Evolutionary conservation across 164 flowering plant species (phyloP).

Genomic region (Houttuynia cordata): DNA sequence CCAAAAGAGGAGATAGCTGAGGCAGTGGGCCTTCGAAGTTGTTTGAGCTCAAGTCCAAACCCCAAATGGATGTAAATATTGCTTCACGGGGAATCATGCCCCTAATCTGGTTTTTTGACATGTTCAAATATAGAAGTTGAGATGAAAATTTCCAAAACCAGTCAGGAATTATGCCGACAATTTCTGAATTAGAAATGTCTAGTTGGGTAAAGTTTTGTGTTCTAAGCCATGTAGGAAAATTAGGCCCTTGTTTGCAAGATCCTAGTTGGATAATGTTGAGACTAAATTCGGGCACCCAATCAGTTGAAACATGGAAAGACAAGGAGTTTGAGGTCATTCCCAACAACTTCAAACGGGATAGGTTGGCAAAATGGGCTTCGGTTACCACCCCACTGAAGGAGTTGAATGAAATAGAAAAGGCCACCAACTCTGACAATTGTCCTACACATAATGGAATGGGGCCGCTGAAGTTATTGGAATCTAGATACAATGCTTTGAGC

Average conservation of each 20-base stretch:
- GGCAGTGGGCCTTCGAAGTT: not conserved
- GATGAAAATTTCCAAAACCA: not conserved
- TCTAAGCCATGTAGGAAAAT: not conserved
- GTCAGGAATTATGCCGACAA: not conserved
- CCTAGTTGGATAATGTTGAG: not conserved
- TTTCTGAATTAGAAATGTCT: not conserved
- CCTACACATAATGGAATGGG: not conserved
- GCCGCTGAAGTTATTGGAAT: not conserved
- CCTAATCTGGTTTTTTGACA: not conserved
- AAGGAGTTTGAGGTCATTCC: not conserved
- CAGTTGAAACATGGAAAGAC: not conserved
- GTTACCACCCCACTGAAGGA: not conserved
- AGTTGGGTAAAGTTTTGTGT: not conserved
- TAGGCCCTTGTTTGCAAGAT: not conserved
- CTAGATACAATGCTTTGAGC: not conserved
- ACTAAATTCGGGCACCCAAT: conserved; percentile 3
- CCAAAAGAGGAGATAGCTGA: not conserved
- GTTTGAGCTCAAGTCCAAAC: no score
- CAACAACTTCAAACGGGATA: not conserved
- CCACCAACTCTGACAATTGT: not conserved
- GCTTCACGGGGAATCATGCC: not conserved
- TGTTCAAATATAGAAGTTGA: not conserved
- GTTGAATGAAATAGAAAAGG: not conserved
- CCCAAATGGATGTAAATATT: no score
- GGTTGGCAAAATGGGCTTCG: not conserved